Conservation (phyloP, 2,329 filamentous ascomycete genomes). For the Microdochium paspali region DNA sequence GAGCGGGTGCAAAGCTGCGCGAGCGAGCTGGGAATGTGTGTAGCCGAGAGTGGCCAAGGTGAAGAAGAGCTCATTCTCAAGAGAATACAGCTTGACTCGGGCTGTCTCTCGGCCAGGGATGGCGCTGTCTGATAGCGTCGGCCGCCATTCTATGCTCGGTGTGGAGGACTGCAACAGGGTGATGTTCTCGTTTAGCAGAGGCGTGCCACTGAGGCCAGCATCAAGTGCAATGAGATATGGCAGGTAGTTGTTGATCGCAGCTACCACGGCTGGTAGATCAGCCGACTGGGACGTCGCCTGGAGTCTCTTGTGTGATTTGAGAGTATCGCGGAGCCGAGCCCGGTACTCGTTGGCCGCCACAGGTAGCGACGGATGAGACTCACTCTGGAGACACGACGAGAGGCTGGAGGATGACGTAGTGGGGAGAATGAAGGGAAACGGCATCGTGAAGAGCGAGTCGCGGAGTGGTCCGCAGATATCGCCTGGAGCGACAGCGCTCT, state of each 20-base stretch:
- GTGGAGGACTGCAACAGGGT: conserved; percentile 53
- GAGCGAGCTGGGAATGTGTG: conserved; percentile 62
- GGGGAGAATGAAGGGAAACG: conserved; percentile 78
- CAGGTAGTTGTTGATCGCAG: conserved; percentile 66
- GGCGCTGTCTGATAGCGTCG: conserved; percentile 59
- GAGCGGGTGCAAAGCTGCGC: conserved; percentile 62
- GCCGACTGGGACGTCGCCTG: conserved; percentile 58
- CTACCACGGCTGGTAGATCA: conserved; percentile 61
- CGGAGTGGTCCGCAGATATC: background rate
- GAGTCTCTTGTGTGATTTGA: conserved; percentile 89
- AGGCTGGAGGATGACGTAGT: conserved; percentile 86
- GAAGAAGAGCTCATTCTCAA: conserved; percentile 81
- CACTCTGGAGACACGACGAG: conserved; percentile 64
- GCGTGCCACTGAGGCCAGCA: conserved; percentile 52
- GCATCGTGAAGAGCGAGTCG: conserved; percentile 51
- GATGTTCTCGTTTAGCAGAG: conserved; percentile 49
- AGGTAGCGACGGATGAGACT: conserved; percentile 82
- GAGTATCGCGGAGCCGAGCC: conserved; percentile 68
- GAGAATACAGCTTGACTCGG: conserved; percentile 59
- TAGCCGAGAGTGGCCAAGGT: conserved; percentile 68
- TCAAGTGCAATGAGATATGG: conserved; percentile 77
- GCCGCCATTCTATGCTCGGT: conserved; percentile 72
- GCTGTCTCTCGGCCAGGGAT: conserved; percentile 55
- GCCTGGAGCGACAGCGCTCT: background rate
- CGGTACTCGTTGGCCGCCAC: conserved; percentile 75